Percentiles rank a stretch among this genome's conserved stretches.
These are phyloP conservation scores for Ramichloridium luteum DNA, from an alignment of 2,329 filamentous ascomycete species.

Conservation along the genomic window DNA sequence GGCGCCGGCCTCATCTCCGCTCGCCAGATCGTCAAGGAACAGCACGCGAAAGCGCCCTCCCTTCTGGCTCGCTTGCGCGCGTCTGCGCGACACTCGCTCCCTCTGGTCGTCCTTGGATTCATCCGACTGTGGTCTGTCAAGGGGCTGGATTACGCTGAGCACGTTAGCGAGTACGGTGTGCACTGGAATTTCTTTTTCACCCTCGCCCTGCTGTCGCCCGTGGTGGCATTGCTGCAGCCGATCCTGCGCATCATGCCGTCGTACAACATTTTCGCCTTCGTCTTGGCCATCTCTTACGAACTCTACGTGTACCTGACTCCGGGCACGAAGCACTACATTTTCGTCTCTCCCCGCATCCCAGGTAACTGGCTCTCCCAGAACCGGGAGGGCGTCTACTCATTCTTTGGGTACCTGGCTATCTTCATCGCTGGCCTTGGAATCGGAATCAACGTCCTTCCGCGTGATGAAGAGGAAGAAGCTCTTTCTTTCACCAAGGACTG, in stretches of 20 bases:
- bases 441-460: conserved; percentile 67
- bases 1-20: conserved; percentile 85
- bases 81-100: conserved; percentile 69
- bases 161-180: conserved; percentile 93
- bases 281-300: conserved; percentile 61
- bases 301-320: conserved; percentile 58
- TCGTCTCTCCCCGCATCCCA: conserved; percentile 60
- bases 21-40: conserved; percentile 60
- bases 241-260: conserved; percentile 59
- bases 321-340: conserved; percentile 65
- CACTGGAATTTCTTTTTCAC: conserved; percentile 99
- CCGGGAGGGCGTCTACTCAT: conserved; percentile 89
- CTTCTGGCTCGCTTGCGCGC: conserved; percentile 47
- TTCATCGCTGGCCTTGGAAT: conserved; percentile 81
- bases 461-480: conserved; percentile 22
- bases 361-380: conserved; percentile 72
- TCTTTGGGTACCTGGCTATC: conserved; percentile 85
- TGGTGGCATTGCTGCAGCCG: conserved; percentile 71
- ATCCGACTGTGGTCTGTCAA: conserved; percentile 82
- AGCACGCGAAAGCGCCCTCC: conserved; percentile 27
- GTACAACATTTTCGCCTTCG: conserved; percentile 60
- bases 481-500: conserved; percentile 16
- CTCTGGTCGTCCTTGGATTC: conserved; percentile 67
- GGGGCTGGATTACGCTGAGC: conserved; percentile 87
- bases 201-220: conserved; percentile 73